phyloP scores from a whole-genome alignment of 2,329 filamentous ascomycete genomes.

The Cladosporium phlei region DNA sequence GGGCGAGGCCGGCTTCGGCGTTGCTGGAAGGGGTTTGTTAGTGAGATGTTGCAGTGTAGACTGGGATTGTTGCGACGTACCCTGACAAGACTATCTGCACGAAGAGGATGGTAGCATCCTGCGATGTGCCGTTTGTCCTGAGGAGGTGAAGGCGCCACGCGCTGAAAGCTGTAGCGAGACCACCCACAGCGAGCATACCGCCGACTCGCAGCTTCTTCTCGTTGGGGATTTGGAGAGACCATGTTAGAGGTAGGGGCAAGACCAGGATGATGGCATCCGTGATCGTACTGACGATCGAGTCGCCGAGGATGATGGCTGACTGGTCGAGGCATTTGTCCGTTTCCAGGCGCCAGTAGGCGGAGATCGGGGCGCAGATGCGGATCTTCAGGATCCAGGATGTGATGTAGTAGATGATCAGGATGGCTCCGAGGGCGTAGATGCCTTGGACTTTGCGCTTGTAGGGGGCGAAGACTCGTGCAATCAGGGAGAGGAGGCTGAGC shows the following conservation, averaged over 20 bases:
- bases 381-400: background rate
- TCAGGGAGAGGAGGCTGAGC: conserved; percentile 7
- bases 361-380: conserved; percentile 6
- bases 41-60: background rate
- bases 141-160: conserved; percentile 1
- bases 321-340: conserved; percentile 2
- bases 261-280: conserved; percentile 6
- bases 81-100: conserved; percentile 4
- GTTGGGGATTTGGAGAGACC: background rate
- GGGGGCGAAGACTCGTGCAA: conserved; percentile 1
- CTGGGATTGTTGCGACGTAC: background rate
- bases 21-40: background rate
- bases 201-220: conserved; percentile 7
- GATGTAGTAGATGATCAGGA: conserved; percentile 2
- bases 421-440: background rate
- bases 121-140: background rate
- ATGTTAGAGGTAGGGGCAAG: conserved; percentile 4
- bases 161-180: conserved; percentile 5
- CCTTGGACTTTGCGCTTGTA: background rate
- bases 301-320: conserved; percentile 1
- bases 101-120: conserved; percentile 3
- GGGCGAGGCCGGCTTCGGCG: conserved; percentile 6
- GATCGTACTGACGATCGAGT: conserved; percentile 6
- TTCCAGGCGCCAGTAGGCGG: conserved; percentile 1
- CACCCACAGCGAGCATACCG: conserved; percentile 2